Conservation (phyloP, 2,329 filamentous ascomycete genomes). For the Teratosphaeria viscida region DNA sequence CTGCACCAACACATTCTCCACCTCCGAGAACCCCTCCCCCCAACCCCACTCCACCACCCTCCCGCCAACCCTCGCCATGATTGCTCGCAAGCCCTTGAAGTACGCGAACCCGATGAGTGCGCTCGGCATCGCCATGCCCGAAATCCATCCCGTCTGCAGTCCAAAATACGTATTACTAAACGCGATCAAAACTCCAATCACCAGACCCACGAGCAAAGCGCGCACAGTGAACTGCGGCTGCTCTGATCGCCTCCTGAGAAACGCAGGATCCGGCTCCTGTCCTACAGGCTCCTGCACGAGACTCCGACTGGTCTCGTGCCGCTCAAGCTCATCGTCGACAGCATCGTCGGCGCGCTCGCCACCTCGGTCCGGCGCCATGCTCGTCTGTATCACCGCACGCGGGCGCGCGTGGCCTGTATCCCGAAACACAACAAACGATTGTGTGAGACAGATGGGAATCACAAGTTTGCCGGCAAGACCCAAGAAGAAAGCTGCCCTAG, state of each 20-base stretch:
- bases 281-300: conserved; percentile 17
- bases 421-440: not conserved
- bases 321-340: conserved; percentile 7
- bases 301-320: conserved; percentile 12
- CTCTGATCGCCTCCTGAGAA: conserved; percentile 18
- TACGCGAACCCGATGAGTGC: conserved; percentile 90
- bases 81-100: conserved; percentile 67
- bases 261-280: conserved; percentile 18
- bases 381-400: not conserved
- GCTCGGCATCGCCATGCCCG: conserved; percentile 93
- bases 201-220: conserved; percentile 66
- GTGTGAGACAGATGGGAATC: not conserved
- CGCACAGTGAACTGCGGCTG: conserved; percentile 65
- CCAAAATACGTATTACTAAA: conserved; percentile 99
- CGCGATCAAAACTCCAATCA: conserved; percentile 81
- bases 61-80: conserved; percentile 48
- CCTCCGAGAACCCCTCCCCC: conserved; percentile 65
- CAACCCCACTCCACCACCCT: conserved; percentile 13
- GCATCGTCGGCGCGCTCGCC: not conserved
- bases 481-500: not conserved
- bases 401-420: not conserved
- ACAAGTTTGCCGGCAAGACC: not conserved
- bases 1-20: conserved; percentile 95
- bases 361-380: conserved; percentile 28
- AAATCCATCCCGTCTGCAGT: conserved; percentile 76